Evolutionary conservation across 495 filamentous ascomycete species (phyloP).

Genomic region (Lentithecium fluviatile): DNA sequence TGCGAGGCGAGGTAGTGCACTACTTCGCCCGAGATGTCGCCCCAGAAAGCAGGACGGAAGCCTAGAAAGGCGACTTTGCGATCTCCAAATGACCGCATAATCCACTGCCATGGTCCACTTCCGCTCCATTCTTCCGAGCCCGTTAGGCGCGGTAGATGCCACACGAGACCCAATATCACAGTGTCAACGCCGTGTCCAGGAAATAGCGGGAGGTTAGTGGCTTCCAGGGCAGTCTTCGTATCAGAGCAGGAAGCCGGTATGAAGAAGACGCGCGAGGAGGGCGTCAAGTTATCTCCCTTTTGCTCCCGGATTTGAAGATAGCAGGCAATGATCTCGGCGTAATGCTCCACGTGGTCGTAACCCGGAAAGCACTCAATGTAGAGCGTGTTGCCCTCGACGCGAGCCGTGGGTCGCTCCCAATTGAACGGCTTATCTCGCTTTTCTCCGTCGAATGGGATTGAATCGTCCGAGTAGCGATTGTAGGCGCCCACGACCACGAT

Average conservation of each 20-base stretch:
- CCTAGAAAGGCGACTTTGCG: slow-evolving; percentile 27
- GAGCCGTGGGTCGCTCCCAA: slow-evolving; percentile 34
- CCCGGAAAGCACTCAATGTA: slow-evolving; percentile 29
- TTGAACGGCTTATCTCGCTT: slow-evolving; percentile 35
- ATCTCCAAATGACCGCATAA: neutral
- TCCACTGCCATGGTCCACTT: slow-evolving; percentile 7
- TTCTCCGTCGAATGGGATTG: slow-evolving; percentile 16
- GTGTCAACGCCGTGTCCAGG: slow-evolving; percentile 7
- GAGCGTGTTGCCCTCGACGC: slow-evolving; percentile 17
- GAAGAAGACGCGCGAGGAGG: neutral
- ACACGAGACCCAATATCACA: slow-evolving; percentile 2
- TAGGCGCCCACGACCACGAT: slow-evolving; percentile 18
- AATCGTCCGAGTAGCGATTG: slow-evolving; percentile 7
- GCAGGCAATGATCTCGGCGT: slow-evolving; percentile 30
- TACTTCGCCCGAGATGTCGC: slow-evolving; percentile 15
- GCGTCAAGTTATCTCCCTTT: neutral
- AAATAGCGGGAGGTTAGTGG: slow-evolving; percentile 4
- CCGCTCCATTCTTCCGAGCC: neutral
- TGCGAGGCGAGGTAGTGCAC: slow-evolving; percentile 16
- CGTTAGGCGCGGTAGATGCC: slow-evolving; percentile 7
- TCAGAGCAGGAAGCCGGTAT: slow-evolving; percentile 8
- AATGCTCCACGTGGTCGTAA: slow-evolving; percentile 27
- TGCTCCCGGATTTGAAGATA: slow-evolving; percentile 18
- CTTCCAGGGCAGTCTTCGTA: neutral
- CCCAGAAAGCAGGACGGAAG: slow-evolving; percentile 28